These are phyloP conservation scores for Trichosporon coremiiforme DNA, from an alignment of 1,284 basidiomycete genomes.

Conservation along the genomic window DNA sequence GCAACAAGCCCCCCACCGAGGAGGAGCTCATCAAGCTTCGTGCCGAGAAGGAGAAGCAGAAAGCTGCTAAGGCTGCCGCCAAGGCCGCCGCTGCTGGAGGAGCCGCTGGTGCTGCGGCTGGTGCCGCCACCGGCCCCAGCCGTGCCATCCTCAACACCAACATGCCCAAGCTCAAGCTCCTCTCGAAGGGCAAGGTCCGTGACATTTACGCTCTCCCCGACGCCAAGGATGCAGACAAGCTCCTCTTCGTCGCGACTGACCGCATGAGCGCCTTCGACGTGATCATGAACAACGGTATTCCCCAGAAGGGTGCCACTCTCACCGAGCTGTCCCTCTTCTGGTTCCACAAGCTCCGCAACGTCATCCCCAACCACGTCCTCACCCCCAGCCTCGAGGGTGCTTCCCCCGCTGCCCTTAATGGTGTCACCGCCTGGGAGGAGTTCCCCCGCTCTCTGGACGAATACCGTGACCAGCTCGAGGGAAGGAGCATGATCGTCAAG, in stretches of 20 bases:
- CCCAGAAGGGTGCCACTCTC: constrained; percentile 87
- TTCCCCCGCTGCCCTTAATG: constrained; percentile 26
- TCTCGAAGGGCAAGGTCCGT: constrained; percentile 88
- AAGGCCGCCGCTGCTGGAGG: constrained; percentile 39
- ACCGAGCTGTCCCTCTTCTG: constrained; percentile 92
- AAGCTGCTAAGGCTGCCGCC: constrained; percentile 48
- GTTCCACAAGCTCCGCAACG: constrained; percentile 77
- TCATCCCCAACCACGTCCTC: constrained; percentile 86
- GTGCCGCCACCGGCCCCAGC: constrained; percentile 22
- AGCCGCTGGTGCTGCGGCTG: constrained; percentile 29
- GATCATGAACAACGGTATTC: constrained; percentile 88
- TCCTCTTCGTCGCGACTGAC: constrained; percentile 94
- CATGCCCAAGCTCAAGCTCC: constrained; percentile 61
- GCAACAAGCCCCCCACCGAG: constrained; percentile 48
- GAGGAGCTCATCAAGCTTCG: constrained; percentile 51
- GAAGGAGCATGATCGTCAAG: constrained; percentile 85
- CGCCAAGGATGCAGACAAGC: constrained; percentile 61
- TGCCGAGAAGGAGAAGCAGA: constrained; percentile 51
- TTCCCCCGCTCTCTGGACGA: constrained; percentile 68
- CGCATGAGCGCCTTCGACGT: constrained; percentile 97
- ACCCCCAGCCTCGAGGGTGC: constrained; percentile 58
- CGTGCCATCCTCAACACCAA: constrained; percentile 47
- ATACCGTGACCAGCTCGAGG: constrained; percentile 68
- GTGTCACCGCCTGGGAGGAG: constrained; percentile 66
- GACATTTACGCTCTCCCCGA: constrained; percentile 77